Evolutionary conservation across 176 grass and related monocot species (phyloP), one percentile per base, ranked within the genome.

Genomic region (Aegilops tauschii): DNA sequence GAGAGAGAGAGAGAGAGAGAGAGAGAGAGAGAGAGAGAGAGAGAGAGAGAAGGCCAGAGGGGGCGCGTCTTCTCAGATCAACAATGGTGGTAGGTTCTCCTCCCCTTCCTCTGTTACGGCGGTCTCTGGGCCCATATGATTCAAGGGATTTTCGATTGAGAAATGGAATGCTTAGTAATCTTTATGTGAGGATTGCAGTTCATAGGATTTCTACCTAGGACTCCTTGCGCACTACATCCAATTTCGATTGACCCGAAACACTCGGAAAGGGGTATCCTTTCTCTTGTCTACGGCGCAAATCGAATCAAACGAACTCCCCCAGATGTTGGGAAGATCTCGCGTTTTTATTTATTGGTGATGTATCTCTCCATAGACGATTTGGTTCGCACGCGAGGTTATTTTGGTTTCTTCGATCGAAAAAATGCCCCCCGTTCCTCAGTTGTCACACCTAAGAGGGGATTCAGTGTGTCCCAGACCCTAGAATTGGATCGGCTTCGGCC

Each of bases 71-170:
- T 25, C 21, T 63, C 8, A 12, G n/a, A 63, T 34, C 74, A 77
- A 21, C 47, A 56, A 91, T 91, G 89, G 89, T 20, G 89, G 85
- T 85, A 76, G 69, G 29, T 5, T 61, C 34, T 87, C 80, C 18
- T 20, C 2, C 5, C 85, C 10, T 54, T 36, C 10, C 20, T 34
- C n/a, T 36, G 17, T n/a, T 20, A 9, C 5, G 73, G 4, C 44
- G 2, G 4, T 49, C 27, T 74, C 27, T 2, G 42, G 21, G 12
- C 23, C 72, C 72, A 25, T 40, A 16, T 8, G 23, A 50, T 52
- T 31, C 27, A 52, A 76, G 5, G 17, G 25, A 20, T 50, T 1
- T 30, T 30, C 42, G 42, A 50, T 18, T 5, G 73, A 30, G 28
- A 76, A 50, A 18, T 8, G 73, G 21, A 50, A 50, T 30, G 25